These are phyloP conservation scores for Penicillium diatomitis DNA, from an alignment of 495 filamentous ascomycete species.

Conservation along the genomic window DNA sequence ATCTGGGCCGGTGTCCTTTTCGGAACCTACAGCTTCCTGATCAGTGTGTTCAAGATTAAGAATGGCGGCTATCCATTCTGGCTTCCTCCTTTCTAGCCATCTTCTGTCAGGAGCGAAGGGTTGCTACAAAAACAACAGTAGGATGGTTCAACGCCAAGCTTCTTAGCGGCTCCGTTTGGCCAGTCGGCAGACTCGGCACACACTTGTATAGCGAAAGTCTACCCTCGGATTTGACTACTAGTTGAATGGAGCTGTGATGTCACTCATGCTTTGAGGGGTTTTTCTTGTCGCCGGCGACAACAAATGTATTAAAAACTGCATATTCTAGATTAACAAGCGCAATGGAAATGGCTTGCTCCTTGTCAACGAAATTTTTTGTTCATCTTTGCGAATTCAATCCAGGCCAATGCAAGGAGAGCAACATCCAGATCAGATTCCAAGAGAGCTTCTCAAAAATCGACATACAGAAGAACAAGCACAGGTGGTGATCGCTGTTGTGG, in stretches of 20 bases:
- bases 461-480: too few species aligned
- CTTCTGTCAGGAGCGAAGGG: neutral
- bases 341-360: neutral
- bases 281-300: conserved; percentile 14
- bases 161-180: neutral
- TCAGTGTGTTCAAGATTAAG: conserved; percentile 90
- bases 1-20: conserved; percentile 75
- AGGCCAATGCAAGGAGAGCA: too few species aligned
- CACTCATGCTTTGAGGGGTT: neutral
- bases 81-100: conserved; percentile 71
- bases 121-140: neutral
- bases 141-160: neutral
- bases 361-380: neutral
- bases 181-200: neutral
- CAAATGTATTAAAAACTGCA: conserved; percentile 5
- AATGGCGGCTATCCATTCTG: conserved; percentile 93
- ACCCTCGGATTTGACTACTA: neutral
- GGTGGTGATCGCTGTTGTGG: too few species aligned
- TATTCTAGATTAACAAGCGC: conserved; percentile 6
- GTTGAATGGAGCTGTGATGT: neutral
- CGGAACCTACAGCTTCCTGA: conserved; percentile 81
- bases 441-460: too few species aligned
- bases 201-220: too few species aligned
- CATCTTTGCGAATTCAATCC: too few species aligned
- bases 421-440: too few species aligned